phyloP scores from a whole-genome alignment of 192 early-diverging fungal genomes.

The Coemansia interrupta region DNA sequence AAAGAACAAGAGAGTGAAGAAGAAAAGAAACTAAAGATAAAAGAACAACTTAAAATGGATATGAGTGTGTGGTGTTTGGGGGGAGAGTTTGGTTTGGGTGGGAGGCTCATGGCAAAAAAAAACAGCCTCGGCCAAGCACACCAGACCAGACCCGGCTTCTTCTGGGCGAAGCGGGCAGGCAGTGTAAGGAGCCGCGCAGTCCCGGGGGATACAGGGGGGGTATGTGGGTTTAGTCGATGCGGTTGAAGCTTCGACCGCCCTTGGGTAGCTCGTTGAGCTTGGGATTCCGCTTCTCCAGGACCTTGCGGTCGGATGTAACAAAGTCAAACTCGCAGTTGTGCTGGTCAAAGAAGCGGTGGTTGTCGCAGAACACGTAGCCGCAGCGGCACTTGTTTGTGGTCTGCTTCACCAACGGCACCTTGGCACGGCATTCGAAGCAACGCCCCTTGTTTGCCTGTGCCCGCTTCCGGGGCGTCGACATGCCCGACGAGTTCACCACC shows the following conservation, averaged over 20 bases:
- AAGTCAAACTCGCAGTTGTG: conserved; percentile 81
- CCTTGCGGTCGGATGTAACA: conserved; percentile 65
- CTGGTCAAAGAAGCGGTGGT: conserved; percentile 66
- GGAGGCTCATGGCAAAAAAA: too few relatives aligned
- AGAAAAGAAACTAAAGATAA: conserved; percentile 11
- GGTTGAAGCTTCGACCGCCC: conserved; percentile 72
- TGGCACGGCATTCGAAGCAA: conserved; percentile 66
- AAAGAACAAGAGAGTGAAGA: conserved; percentile 7
- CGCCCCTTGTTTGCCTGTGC: conserved; percentile 66
- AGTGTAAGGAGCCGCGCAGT: too few relatives aligned
- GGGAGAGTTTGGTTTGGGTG: too few relatives aligned
- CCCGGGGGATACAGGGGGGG: not conserved
- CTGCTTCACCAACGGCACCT: conserved; percentile 75
- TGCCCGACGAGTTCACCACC: conserved; percentile 28
- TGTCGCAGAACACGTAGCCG: conserved; percentile 71
- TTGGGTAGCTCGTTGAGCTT: conserved; percentile 69
- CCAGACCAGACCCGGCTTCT: too few relatives aligned
- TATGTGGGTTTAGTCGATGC: conserved; percentile 50
- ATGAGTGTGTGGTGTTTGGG: not conserved
- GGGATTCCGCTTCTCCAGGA: conserved; percentile 70
- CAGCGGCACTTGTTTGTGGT: conserved; percentile 76
- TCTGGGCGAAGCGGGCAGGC: not conserved
- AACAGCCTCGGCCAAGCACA: not conserved
- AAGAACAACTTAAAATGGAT: conserved; percentile 2
- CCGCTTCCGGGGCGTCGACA: conserved; percentile 46